Evolutionary conservation across 108 stramenopile genomes (phyloP).

Genomic region (Schizochytrium sp.): DNA sequence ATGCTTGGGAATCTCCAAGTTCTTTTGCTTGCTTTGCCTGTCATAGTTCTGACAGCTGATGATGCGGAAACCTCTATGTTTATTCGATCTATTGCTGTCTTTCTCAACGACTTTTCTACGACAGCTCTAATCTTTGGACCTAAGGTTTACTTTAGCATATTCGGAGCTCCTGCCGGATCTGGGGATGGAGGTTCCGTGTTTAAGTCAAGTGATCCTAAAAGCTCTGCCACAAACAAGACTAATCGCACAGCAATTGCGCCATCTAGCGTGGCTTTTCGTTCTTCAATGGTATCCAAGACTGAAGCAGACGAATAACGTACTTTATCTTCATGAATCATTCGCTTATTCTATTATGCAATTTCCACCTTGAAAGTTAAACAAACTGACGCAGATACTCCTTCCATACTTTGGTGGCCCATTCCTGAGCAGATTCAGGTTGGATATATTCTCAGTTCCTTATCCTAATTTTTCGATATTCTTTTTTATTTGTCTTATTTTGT

Average conservation of each 20-base stretch:
- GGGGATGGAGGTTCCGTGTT: not conserved
- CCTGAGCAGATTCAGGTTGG: too few relatives aligned
- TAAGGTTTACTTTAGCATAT: slow-evolving; percentile 16
- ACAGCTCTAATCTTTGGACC: slow-evolving; percentile 1
- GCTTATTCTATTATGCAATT: too few relatives aligned
- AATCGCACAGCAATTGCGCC: not conserved
- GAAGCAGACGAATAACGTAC: too few relatives aligned
- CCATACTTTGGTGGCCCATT: too few relatives aligned
- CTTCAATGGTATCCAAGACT: too few relatives aligned
- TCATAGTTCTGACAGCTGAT: not conserved
- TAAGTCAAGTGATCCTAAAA: not conserved
- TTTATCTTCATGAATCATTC: too few relatives aligned
- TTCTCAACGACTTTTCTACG: slow-evolving; percentile 39
- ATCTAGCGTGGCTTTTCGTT: too few relatives aligned
- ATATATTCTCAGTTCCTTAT: too few relatives aligned
- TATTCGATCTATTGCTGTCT: not conserved
- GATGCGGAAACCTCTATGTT: slow-evolving; percentile 2
- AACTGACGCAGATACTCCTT: too few relatives aligned
- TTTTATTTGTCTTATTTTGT: too few relatives aligned
- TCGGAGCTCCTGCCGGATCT: not conserved
- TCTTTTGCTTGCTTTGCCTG: slow-evolving; percentile 25
- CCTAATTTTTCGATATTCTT: too few relatives aligned
- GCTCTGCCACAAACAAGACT: not conserved
- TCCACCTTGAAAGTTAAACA: too few relatives aligned
- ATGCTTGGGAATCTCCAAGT: slow-evolving; percentile 44